Conservation (phyloP, 1,284 basidiomycete genomes). For the Tranzscheliella williamsii region DNA sequence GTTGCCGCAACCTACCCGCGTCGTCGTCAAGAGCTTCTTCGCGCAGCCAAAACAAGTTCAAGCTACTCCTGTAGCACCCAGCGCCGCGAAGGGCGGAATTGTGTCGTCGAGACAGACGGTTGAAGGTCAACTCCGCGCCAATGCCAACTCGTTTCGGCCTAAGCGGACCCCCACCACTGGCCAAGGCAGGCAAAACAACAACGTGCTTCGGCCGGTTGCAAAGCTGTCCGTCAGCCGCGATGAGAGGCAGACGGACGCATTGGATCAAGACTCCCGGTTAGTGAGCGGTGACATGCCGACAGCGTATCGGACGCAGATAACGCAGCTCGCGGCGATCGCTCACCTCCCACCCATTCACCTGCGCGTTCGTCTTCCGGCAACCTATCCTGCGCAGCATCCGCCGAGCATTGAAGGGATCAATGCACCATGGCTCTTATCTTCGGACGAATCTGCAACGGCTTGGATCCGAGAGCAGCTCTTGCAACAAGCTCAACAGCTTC, state of each 20-base stretch:
- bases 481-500: constrained; percentile 17
- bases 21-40: constrained; percentile 3
- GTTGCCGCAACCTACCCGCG: constrained; percentile 13
- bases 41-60: background rate
- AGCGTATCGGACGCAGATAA: no score
- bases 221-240: no score
- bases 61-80: background rate
- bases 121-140: constrained; percentile 7
- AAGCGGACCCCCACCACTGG: background rate
- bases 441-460: background rate
- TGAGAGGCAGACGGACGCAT: no score
- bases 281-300: no score
- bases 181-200: background rate
- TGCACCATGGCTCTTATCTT: constrained; percentile 24
- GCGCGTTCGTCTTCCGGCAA: constrained; percentile 13
- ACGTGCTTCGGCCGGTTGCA: no score
- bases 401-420: constrained; percentile 16
- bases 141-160: constrained; percentile 14
- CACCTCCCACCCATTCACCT: constrained; percentile 28
- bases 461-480: constrained; percentile 21
- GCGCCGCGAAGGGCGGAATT: background rate
- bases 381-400: constrained; percentile 14
- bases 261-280: no score
- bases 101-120: no score
- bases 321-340: constrained; percentile 4